Base-by-base conservation (phyloP, 1,284 basidiomycete species). In the Irpex lacteus region DNA sequence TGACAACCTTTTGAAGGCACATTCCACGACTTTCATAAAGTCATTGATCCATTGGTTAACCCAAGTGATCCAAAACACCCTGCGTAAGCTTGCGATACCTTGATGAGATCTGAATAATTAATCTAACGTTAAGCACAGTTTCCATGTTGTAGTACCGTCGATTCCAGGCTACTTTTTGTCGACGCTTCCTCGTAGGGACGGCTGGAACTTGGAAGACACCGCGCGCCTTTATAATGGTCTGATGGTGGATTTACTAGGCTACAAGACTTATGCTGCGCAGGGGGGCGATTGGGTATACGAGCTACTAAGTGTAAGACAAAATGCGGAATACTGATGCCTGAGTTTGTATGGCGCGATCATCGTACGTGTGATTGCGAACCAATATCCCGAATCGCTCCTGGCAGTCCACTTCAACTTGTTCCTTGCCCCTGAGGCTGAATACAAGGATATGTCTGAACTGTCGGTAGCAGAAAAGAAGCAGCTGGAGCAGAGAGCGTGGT, bases 91-190 rank as follows among this genome's bases (percentile, higher is more conserved):
- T 3, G 21, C 52, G 3, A n/a, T 6, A 18, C 19, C 19, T 26
- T 4, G 26, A 13, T 53, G 19, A 9, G 15, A 13, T 9, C 15
- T 19, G 9, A 53, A 18, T 9, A 53, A n/a, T n/a, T 26, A 9
- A 9, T n/a, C 52, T 19, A 13, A 47, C n/a, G 26, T n/a, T 3
- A 9, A 13, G 52, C 3, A 13, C 52, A 53, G 52, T 19, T 70
- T 69, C 59, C 64, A 70, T 57, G 65, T 70, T 21, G 66, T 70
- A 53, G 59, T 62, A 5, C 65, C 65, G 4, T 69, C 68, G 26
- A 59, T 70, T 38, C 68, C 69, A 13, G 69, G 69, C 3, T 70
- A 66, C 47, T 64, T 60, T 18, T 67, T 68, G 49, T 69, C 68
- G 7, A 61, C 68, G 40, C 52, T 64, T 2, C 66, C 70, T 6